These are phyloP conservation scores for Potentilla sterilis DNA, from an alignment of 306 rosid genomes.

Conservation along the genomic window DNA sequence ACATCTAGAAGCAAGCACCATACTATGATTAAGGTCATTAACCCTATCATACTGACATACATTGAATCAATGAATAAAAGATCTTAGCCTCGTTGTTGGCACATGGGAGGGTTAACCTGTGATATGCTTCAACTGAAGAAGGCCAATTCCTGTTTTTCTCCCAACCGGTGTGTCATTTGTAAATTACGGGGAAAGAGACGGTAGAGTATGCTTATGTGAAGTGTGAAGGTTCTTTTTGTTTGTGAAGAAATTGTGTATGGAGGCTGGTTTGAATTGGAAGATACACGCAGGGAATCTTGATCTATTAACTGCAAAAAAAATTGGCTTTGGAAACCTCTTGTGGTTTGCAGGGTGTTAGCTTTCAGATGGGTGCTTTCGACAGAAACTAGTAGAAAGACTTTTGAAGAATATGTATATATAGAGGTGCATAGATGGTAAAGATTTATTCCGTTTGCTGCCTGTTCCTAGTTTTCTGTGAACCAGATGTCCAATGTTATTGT, in stretches of 20 bases:
- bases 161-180: background rate
- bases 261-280: background rate
- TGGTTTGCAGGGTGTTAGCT: background rate
- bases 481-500: no score
- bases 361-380: background rate
- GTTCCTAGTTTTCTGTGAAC: no score
- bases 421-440: background rate
- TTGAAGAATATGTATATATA: background rate
- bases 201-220: background rate
- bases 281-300: background rate
- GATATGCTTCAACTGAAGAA: background rate
- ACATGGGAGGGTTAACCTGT: background rate
- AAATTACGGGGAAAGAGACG: background rate
- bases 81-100: background rate
- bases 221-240: background rate
- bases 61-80: background rate
- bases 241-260: background rate
- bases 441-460: background rate
- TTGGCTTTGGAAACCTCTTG: background rate
- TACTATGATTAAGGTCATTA: background rate
- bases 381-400: background rate
- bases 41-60: background rate
- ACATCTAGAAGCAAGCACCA: background rate
- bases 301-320: background rate
- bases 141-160: background rate